phyloP scores from a whole-genome alignment of 257 asterid species.

The Petunia axillaris region DNA sequence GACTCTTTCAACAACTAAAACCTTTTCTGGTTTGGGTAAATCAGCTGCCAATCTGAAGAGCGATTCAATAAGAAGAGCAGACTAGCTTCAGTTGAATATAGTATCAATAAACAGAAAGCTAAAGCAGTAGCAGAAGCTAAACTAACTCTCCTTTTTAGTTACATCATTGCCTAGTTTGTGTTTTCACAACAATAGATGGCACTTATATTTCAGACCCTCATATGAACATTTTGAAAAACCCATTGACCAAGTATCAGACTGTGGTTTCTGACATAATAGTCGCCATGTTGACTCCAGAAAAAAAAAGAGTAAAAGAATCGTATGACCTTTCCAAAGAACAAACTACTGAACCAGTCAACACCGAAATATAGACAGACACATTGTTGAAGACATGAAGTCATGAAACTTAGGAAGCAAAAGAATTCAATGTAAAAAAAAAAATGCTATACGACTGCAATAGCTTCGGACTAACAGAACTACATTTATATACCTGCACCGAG shows the following conservation, averaged over 20 bases:
- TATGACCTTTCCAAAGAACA: constrained; percentile 15
- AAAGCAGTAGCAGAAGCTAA: background rate
- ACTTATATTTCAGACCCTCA: constrained; percentile 14
- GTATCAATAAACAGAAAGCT: background rate
- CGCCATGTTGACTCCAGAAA: background rate
- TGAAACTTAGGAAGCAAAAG: constrained; percentile 3
- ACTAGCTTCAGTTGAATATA: constrained; percentile 10
- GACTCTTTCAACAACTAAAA: constrained; percentile 87
- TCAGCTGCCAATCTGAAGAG: constrained; percentile 67
- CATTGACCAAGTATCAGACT: constrained; percentile 6
- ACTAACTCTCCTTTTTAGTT: constrained; percentile 3
- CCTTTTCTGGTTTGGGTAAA: constrained; percentile 78
- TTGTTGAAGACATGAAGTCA: background rate
- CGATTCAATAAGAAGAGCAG: constrained; percentile 22
- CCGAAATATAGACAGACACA: constrained; percentile 18
- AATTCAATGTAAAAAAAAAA: background rate
- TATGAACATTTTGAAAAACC: constrained; percentile 11
- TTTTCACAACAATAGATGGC: constrained; percentile 9
- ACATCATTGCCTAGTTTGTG: constrained; percentile 18
- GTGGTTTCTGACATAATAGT: constrained; percentile 2
- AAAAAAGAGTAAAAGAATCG: background rate
- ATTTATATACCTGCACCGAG: constrained; percentile 83
- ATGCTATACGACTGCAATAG: background rate
- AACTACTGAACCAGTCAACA: background rate
- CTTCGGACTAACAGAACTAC: background rate